Evolutionary conservation across 73 alveolate species (phyloP).

Genomic region (Durusdinium trenchii): DNA sequence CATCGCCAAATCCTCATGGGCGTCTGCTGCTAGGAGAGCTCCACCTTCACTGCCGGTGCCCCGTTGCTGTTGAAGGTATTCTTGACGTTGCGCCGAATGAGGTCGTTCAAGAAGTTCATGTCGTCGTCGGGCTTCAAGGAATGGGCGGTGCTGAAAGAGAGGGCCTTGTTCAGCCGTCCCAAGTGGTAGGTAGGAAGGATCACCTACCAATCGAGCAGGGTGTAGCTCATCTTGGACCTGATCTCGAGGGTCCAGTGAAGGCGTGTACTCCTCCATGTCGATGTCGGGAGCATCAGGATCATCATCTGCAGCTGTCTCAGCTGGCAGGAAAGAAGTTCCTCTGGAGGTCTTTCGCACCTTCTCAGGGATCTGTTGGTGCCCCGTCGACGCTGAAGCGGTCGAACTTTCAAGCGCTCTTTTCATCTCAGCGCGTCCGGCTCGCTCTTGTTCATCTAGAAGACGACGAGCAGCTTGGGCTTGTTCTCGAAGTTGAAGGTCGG

Average conservation of each 20-base stretch:
- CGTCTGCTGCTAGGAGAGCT: no score
- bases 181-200: not conserved
- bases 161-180: not conserved
- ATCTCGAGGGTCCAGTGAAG: not conserved
- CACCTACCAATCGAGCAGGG: not conserved
- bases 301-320: no score
- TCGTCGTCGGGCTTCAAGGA: constrained; percentile 16
- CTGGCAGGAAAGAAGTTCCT: no score
- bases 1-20: no score
- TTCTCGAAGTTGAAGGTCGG: not conserved
- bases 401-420: no score
- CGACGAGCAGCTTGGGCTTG: not conserved
- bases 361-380: no score
- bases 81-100: not conserved
- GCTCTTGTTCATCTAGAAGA: no score
- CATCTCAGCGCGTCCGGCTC: not conserved
- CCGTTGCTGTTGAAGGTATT: not conserved
- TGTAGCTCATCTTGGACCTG: not conserved
- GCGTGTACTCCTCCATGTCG: no score
- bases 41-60: not conserved
- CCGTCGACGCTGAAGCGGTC: no score
- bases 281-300: no score
- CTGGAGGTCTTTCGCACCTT: no score
- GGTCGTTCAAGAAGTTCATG: not conserved
- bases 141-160: not conserved